Percentiles rank a stretch among this genome's conserved stretches.
Conservation (phyloP, 2,329 filamentous ascomycete genomes). For the Epichloe brachyelytri region DNA sequence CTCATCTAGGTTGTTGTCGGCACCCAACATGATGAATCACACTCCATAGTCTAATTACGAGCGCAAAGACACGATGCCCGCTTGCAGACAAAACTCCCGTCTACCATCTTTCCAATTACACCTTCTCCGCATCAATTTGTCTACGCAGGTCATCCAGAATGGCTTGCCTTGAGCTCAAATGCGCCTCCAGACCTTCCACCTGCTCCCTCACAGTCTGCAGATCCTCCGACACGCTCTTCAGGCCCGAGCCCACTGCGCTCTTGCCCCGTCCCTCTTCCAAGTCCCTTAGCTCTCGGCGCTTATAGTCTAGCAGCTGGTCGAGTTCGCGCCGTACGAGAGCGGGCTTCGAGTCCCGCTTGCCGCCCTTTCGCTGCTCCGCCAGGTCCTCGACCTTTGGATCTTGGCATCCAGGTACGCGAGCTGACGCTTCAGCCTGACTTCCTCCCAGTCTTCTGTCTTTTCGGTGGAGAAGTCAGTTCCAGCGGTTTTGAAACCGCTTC, state of each 20-base stretch:
- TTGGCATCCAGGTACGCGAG: conserved; percentile 80
- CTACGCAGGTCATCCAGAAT: conserved; percentile 62
- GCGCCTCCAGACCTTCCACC: conserved; percentile 76
- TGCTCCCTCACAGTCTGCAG: conserved; percentile 86
- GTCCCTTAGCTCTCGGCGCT: conserved; percentile 65
- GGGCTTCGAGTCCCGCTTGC: conserved; percentile 65
- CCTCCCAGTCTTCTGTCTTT: conserved; percentile 92
- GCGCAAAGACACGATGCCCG: neutral
- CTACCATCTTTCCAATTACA: neutral
- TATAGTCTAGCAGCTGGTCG: conserved; percentile 90
- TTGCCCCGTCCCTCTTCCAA: conserved; percentile 59
- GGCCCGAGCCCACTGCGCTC: conserved; percentile 53
- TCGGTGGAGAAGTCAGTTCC: conserved; percentile 85
- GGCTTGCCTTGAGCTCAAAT: conserved; percentile 64
- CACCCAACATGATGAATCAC: neutral
- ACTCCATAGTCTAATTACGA: neutral
- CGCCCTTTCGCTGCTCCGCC: conserved; percentile 49
- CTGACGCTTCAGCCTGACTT: conserved; percentile 88
- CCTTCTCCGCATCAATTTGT: conserved; percentile 80
- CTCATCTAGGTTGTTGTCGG: neutral
- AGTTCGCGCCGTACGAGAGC: conserved; percentile 88
- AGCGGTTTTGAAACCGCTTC: conserved; percentile 64
- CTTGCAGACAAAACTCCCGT: neutral
- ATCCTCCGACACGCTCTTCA: conserved; percentile 74
- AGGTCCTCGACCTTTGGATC: conserved; percentile 67